These are phyloP conservation scores for Ceratopteris richardii DNA, from an alignment of 75 land plant species.

Conservation along the genomic window DNA sequence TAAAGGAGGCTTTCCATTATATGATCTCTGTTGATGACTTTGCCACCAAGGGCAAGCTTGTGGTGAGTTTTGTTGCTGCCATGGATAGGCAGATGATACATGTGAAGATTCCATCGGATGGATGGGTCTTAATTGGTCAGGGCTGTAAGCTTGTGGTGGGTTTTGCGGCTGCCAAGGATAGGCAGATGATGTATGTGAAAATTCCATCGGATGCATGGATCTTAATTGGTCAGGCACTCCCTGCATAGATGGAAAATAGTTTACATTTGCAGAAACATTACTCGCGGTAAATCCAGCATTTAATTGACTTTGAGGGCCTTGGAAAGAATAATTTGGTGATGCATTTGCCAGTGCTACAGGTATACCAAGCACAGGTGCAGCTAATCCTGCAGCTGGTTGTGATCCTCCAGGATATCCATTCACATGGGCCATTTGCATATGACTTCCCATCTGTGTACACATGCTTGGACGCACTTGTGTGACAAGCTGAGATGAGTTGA, in stretches of 20 bases:
- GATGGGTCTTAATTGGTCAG: too few relatives aligned
- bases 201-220: too few relatives aligned
- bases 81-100: too few relatives aligned
- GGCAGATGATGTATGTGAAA: too few relatives aligned
- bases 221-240: background rate
- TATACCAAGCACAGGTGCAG: constrained; percentile 2
- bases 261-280: background rate
- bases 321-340: background rate
- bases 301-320: background rate
- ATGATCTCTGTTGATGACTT: too few relatives aligned
- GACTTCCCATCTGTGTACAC: background rate
- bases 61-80: too few relatives aligned
- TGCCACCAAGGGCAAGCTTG: too few relatives aligned
- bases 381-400: background rate
- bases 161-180: background rate
- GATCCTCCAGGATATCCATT: background rate
- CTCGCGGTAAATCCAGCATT: background rate
- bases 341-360: background rate
- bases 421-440: background rate
- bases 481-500: background rate
- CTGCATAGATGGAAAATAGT: background rate
- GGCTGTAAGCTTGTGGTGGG: background rate
- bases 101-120: too few relatives aligned
- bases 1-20: too few relatives aligned
- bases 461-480: background rate